phyloP scores from a whole-genome alignment of 352 stramenopile genomes.

The Blastocystis sp. region DNA sequence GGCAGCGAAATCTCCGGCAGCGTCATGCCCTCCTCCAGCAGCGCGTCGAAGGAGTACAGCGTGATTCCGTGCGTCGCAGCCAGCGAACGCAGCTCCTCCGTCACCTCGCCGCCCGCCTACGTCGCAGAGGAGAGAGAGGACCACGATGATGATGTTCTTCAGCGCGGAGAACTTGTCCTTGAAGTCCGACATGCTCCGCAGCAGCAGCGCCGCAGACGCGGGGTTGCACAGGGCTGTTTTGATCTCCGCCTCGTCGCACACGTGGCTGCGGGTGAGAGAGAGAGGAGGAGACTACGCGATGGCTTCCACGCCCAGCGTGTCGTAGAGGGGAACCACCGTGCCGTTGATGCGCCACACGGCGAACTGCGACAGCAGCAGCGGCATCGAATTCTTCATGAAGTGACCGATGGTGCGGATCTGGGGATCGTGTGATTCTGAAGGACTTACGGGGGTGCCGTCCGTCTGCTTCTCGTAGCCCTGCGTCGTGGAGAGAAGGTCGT shows the following conservation, averaged over 20 bases:
- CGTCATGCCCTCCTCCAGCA: slow-evolving; percentile 24
- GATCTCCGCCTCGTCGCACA: slow-evolving; percentile 69
- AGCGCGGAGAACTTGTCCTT: neutral
- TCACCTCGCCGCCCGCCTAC: neutral
- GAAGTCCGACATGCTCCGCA: slow-evolving; percentile 59
- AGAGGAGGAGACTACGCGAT: slow-evolving; percentile 59
- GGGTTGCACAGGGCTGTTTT: slow-evolving; percentile 64
- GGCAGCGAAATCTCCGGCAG: slow-evolving; percentile 59
- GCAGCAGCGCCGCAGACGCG: slow-evolving; percentile 66
- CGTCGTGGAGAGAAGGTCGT: slow-evolving; percentile 5
- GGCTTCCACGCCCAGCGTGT: slow-evolving; percentile 68
- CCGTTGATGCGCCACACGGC: slow-evolving; percentile 48
- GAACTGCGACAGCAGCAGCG: slow-evolving; percentile 80
- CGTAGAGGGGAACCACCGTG: slow-evolving; percentile 66
- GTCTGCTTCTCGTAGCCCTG: slow-evolving; percentile 34
- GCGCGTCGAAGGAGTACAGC: slow-evolving; percentile 44
- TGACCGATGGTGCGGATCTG: slow-evolving; percentile 72
- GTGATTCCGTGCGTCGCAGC: neutral
- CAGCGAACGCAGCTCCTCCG: neutral
- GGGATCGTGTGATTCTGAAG: neutral
- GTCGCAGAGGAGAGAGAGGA: neutral
- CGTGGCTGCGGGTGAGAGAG: slow-evolving; percentile 59
- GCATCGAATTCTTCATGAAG: slow-evolving; percentile 87
- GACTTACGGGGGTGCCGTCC: slow-evolving; percentile 1
- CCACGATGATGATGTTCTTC: slow-evolving; percentile 54